Conservation (phyloP, 208 protist genomes). For the Crithidia thermophila region DNA sequence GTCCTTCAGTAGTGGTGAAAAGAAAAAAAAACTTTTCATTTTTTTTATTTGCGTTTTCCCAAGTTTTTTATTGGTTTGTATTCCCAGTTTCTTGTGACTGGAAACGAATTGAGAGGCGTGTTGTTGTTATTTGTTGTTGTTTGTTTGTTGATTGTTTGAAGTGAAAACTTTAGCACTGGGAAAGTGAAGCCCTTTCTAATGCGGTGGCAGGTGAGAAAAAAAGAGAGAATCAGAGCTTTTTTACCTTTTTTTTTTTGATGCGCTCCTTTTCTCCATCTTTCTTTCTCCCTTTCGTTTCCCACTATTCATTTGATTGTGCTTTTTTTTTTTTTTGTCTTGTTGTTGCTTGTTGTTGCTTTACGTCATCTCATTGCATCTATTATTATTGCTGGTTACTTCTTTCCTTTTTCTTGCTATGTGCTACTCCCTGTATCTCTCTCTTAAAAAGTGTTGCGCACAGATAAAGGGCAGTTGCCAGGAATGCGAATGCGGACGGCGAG, state of each 20-base stretch:
- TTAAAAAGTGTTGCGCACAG: no score
- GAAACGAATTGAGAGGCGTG: no score
- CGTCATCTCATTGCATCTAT: no score
- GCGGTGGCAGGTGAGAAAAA: background rate
- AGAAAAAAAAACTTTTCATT: background rate
- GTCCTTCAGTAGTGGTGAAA: background rate
- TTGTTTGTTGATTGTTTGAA: no score
- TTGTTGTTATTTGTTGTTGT: no score
- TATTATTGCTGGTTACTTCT: background rate
- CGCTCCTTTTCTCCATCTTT: background rate
- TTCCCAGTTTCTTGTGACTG: no score
- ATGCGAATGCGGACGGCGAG: no score
- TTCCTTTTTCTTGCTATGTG: background rate
- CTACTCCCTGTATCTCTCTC: background rate
- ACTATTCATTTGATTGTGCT: background rate
- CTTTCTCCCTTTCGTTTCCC: background rate
- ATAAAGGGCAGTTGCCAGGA: no score
- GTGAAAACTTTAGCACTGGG: no score
- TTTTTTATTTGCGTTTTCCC: no score
- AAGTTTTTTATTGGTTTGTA: no score
- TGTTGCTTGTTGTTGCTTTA: background rate
- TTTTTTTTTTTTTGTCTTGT: slow-evolving; percentile 2
- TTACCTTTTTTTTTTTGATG: background rate
- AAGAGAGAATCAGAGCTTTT: background rate
- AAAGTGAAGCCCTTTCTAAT: no score